A percentile compares a stretch with the other conserved stretches of the same genome.
phyloP scores from a whole-genome alignment of 768 basidiomycete species.

The Omphalotus guepiniiformis region DNA sequence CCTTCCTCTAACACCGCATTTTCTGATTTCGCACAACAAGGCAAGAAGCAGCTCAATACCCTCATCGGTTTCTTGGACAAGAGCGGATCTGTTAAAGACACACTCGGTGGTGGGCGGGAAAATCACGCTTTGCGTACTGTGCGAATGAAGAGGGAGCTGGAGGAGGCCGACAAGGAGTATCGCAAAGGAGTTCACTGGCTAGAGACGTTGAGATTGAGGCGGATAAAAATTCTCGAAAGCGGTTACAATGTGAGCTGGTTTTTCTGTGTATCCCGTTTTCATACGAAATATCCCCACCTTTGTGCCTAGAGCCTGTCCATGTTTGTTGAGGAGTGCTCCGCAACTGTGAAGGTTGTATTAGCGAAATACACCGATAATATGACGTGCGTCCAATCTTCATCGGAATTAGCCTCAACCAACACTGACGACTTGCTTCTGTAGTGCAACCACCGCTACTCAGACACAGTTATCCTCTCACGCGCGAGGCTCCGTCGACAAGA shows the following conservation, averaged over 20 bases:
- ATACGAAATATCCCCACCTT: not conserved
- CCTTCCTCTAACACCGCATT: constrained; percentile 81
- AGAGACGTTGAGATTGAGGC: constrained; percentile 81
- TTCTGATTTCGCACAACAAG: constrained; percentile 85
- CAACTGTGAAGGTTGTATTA: constrained; percentile 57
- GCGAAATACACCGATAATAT: constrained; percentile 78
- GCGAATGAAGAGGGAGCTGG: constrained; percentile 82
- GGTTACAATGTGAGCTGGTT: constrained; percentile 65
- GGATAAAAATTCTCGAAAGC: constrained; percentile 77
- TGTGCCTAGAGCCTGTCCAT: constrained; percentile 65
- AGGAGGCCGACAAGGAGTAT: constrained; percentile 95
- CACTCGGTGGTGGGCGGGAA: constrained; percentile 50
- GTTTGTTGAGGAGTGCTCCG: constrained; percentile 72
- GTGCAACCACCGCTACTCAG: constrained; percentile 75
- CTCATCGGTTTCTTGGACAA: constrained; percentile 85
- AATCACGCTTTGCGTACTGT: constrained; percentile 70
- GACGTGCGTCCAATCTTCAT: constrained; percentile 41
- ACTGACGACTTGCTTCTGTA: constrained; percentile 22
- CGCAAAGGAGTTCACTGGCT: constrained; percentile 86
- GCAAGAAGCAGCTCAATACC: constrained; percentile 84
- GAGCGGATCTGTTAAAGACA: constrained; percentile 60
- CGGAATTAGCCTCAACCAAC: too few relatives aligned
- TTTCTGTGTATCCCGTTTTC: not conserved
- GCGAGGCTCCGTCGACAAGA: constrained; percentile 54
- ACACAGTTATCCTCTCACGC: constrained; percentile 68